Base-by-base conservation (phyloP, 768 basidiomycete genomes). In the Serendipita indica region DNA sequence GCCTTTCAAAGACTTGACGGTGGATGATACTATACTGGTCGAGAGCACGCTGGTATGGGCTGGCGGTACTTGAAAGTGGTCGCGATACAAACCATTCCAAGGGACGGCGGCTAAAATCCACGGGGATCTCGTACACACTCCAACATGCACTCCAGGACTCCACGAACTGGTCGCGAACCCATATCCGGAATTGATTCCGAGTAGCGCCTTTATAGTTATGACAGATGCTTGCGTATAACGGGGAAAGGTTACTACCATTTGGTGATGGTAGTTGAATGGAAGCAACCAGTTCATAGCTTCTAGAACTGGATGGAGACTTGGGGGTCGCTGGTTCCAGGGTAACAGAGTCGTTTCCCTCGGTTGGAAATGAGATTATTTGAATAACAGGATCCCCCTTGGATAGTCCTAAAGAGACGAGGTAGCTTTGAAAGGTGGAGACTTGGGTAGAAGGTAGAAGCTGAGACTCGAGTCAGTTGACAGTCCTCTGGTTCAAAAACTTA, bases 321-420 rank as follows among this genome's bases (percentile, higher is more conserved):
- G 5, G n/a, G 41, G 27, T n/a, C 18, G n/a, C 7, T n/a, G 41
- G n/a, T 7, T 6, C 18, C 18, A n/a, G n/a, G 41, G n/a, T 7
- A 25, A 43, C 7, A 43, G 41, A n/a, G 41, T 5, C 41, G n/a
- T n/a, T 6, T 7, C 18, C 18, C 7, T 25, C 18, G 27, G 41
- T n/a, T 18, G 41, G 41, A n/a, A 43, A 43, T 6, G 41, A n/a
- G 6, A 43, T 25, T n/a, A 43, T 25, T 43, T 43, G 41, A 6
- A 43, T 7, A 25, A 43, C 41, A n/a, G n/a, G n/a, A 43, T 43
- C 41, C 27, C 41, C 7, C 27, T 6, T 43, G 5, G 41, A 43
- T 43, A 54, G n/a, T 27, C 49, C 49, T 30, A 54, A 18, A 28
- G 49, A 28, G 22, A 54, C n/a, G n/a, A 54, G 32, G 49, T 54